Evolutionary conservation across 108 stramenopile genomes (phyloP), one percentile per base, ranked within the genome.

Genomic region (Skeletonema costatum): DNA sequence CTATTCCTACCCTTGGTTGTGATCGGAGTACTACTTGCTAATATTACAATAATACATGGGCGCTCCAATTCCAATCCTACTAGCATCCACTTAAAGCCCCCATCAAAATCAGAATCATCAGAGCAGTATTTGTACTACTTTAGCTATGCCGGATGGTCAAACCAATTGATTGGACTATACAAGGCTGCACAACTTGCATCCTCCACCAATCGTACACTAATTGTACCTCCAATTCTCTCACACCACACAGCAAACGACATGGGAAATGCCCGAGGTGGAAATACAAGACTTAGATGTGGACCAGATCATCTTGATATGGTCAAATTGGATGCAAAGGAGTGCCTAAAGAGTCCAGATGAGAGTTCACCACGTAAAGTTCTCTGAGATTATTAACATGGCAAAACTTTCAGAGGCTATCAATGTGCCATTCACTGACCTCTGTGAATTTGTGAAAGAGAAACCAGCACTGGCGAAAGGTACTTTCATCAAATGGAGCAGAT

Each of bases 121-220:
- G n/a, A 48, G 4, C 46, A 48, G 13, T 48, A 48, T n/a, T 30
- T 62, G 19, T 62, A 62, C n/a, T 62, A 62, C 60, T 62, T 14
- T 3, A 32, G 4, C 19, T 30, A 48, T 4, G 14, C 16, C 10
- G 60, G 60, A n/a, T 62, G 13, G 13, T 32, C 32, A 2, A 62
- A 62, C 35, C 60, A 62, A 13, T 13, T 62, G 19, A 62, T 30
- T 2, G 14, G 25, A 14, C 19, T 62, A 32, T 36, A 62, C 13
- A 29, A 0, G 0, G 60, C 60, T 10, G 60, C 60, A 36, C 31
- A 35, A 36, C 35, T 62, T 17, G 60, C 60, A 2, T 36, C 8
- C 11, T 32, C 60, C 4, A 62, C 60, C 32, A 62, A 62, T 36
- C 60, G 60, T 11, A 62, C 60, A 36, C 60, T 62, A 13, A 36